phyloP scores from a whole-genome alignment of 176 grass and related monocot genomes.

The Elymus sibiricus region DNA sequence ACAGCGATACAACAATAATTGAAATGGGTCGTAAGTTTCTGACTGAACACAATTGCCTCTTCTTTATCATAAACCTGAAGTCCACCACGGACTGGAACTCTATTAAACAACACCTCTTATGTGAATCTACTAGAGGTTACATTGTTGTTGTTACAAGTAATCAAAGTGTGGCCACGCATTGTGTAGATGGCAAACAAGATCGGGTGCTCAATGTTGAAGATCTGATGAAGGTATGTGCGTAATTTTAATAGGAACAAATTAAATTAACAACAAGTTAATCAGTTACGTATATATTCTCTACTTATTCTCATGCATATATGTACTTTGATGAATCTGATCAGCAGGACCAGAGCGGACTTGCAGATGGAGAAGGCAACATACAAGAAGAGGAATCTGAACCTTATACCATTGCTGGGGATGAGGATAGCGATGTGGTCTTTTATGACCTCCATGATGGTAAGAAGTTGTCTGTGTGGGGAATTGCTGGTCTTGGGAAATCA shows the following conservation, averaged over 20 bases:
- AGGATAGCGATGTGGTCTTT: background rate
- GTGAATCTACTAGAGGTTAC: background rate
- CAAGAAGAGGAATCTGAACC: background rate
- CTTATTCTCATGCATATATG: background rate
- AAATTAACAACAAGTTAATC: background rate
- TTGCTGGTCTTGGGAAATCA: too few relatives aligned
- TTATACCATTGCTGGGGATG: background rate
- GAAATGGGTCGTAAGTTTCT: too few relatives aligned
- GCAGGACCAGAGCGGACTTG: background rate
- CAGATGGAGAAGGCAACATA: background rate
- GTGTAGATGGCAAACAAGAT: background rate
- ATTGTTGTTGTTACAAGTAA: background rate
- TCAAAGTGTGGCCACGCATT: background rate
- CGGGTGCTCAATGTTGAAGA: background rate
- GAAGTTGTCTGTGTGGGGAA: background rate
- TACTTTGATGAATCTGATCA: background rate
- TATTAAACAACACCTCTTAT: background rate
- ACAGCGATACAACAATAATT: too few relatives aligned
- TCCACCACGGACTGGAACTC: background rate
- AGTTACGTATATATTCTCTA: too few relatives aligned
- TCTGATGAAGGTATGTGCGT: background rate
- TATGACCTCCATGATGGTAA: background rate
- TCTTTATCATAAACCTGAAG: background rate
- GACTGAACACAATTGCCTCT: background rate
- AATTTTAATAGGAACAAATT: background rate